phyloP scores from a whole-genome alignment of 768 basidiomycete genomes.

The Kwoniella sp. region DNA sequence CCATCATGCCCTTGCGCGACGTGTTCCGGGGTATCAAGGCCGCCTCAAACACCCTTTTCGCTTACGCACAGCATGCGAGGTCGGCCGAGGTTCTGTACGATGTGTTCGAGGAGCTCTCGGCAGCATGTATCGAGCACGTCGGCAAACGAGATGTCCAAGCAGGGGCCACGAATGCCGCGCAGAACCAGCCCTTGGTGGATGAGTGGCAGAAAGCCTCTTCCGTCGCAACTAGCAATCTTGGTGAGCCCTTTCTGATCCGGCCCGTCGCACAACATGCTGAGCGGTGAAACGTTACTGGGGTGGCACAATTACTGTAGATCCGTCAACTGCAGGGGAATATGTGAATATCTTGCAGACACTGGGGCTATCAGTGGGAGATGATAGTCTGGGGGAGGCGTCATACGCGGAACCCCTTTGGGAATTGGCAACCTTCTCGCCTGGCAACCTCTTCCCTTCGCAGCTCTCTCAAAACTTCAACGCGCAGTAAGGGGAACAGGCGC shows the following conservation, averaged over 20 bases:
- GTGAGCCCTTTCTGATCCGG: too few species aligned
- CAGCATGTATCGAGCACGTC: slow-evolving; percentile 28
- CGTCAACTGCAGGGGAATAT: slow-evolving; percentile 15
- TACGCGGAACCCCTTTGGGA: slow-evolving; percentile 17
- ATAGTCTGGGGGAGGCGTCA: background rate
- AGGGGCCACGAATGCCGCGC: background rate
- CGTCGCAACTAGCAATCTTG: slow-evolving; percentile 19
- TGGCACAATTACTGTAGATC: too few species aligned
- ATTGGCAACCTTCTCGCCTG: slow-evolving; percentile 15
- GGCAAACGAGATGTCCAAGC: background rate
- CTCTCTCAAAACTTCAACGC: background rate
- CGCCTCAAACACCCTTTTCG: slow-evolving; percentile 28
- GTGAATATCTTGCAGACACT: slow-evolving; percentile 10
- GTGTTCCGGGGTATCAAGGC: slow-evolving; percentile 31
- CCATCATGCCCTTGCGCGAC: slow-evolving; percentile 18
- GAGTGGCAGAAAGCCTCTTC: slow-evolving; percentile 21
- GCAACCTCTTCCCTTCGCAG: slow-evolving; percentile 6
- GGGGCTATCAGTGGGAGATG: slow-evolving; percentile 6
- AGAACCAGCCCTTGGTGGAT: background rate
- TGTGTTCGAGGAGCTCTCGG: slow-evolving; percentile 31
- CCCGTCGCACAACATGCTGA: too few species aligned
- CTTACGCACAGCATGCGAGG: slow-evolving; percentile 23
- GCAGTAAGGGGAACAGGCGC: too few species aligned
- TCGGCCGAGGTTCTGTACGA: slow-evolving; percentile 22
- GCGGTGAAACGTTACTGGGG: too few species aligned